Base-by-base conservation (phyloP, 1,284 basidiomycete genomes). In the Neotropicomus parvogracilis region DNA sequence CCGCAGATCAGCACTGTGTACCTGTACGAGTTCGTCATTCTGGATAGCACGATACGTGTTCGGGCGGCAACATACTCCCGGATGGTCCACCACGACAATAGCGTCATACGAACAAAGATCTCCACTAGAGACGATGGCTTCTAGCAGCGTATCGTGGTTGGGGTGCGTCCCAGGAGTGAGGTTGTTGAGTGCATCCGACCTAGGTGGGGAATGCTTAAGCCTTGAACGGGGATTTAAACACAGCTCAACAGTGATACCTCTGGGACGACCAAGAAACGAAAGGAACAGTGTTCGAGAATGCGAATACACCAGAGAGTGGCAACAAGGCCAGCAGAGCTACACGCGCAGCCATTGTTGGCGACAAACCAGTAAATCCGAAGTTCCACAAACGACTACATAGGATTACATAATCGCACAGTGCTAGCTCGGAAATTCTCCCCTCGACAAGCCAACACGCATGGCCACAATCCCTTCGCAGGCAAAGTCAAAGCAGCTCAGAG, bases 401-500 rank as follows among this genome's bases (percentile, higher is more conserved):
- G n/a, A n/a, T 41, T 41, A 41, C 32, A 29, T 41, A 29, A 41
- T 29, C 40, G 8, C 28, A 10, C 20, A 14, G 16, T n/a, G n/a
- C n/a, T n/a, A n/a, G n/a, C n/a, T n/a, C n/a, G n/a, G n/a, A n/a
- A n/a, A n/a, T n/a, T n/a, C n/a, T n/a, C n/a, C n/a, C n/a, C n/a
- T n/a, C n/a, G n/a, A n/a, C n/a, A n/a, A n/a, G n/a, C n/a, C n/a
- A n/a, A n/a, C n/a, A n/a, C n/a, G n/a, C 46, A 69, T 67, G 60
- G 76, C 77, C 28, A 27, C 72, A 1, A 81, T 88, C 52, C 85
- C 85, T 8, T 56, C 72, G 1, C 76, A 80, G 48, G 77, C 81
- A 27, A 81, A 77, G 54, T 81, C 83, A 36, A 85, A 81, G 56
- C 78, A 86, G 50, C 80, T 95, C 16, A 80, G 95, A 53, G 93